Base-by-base conservation (phyloP, 1,139 yeast species). In the Hyphopichia burtonii region DNA sequence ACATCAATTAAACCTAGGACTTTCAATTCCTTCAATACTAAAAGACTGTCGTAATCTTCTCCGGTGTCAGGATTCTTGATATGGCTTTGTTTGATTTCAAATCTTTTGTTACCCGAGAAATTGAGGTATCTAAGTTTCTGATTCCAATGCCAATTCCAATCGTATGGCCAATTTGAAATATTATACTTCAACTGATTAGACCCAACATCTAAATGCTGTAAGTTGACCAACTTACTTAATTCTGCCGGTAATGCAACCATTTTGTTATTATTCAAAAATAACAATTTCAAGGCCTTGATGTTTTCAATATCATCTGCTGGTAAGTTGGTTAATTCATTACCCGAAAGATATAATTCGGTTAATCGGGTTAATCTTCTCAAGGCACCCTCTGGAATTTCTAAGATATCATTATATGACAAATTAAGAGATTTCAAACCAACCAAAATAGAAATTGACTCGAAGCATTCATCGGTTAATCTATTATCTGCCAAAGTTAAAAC, bases 81-180 rank as follows among this genome's bases (percentile, higher is more conserved):
- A 47, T 78, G 83, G 46, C 76, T 74, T 43, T 81, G 84, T 56
- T 83, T 83, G 52, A 93, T 89, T 58, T 93, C 99, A 49, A 94
- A 81, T 48, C 97, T 76, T 56, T 86, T 85, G 59, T 94, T 94
- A 34, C 98, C 98, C 0, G 96, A 88, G 48, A 94, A 83, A 60
- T 91, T 93, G 58, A 94, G 76, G 55, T 86, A 90, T 52, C 75
- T 80, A 60, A 94, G 72, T 37, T 83, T 82, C 43, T 76, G 71
- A 58, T 93, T 94, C 72, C 83, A 83, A 55, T 86, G 85, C 99
- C 99, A 94, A 62, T 89, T 93, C 98, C 98, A 93, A 61, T 93
- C 99, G 58, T 89, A 91, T 7, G 95, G 95, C 80, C 91, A 88
- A 59, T 93, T 93, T 12, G 94, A 86, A 44, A 93, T 89, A 54